A percentile compares a stretch with the other conserved stretches of the same genome.
phyloP scores from a whole-genome alignment of 2,329 filamentous ascomycete species.

The Aspergillus viridinutans region DNA sequence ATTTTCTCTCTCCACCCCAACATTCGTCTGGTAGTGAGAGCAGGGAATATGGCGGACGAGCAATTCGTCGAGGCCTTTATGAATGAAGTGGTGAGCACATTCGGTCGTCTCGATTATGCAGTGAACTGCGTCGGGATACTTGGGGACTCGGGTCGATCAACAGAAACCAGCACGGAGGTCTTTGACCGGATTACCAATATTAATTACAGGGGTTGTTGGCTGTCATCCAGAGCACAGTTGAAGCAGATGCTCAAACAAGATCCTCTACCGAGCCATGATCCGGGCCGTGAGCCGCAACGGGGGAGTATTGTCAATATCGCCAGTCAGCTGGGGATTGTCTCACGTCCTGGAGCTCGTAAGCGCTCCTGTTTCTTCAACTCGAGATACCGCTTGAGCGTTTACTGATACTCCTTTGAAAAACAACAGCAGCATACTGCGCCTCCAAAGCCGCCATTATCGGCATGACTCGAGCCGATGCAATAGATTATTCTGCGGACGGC shows the following conservation, averaged over 20 bases:
- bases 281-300: slow-evolving; percentile 34
- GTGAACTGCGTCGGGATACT: slow-evolving; percentile 54
- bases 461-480: slow-evolving; percentile 54
- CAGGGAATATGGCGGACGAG: slow-evolving; percentile 50
- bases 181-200: slow-evolving; percentile 54
- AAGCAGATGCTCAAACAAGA: slow-evolving; percentile 46
- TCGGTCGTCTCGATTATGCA: slow-evolving; percentile 52
- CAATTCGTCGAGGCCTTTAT: slow-evolving; percentile 39
- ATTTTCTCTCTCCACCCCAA: slow-evolving; percentile 33
- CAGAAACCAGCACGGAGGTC: slow-evolving; percentile 44
- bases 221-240: slow-evolving; percentile 45
- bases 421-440: slow-evolving; percentile 51
- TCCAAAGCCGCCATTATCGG: slow-evolving; percentile 58
- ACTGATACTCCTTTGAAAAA: not conserved
- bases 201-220: slow-evolving; percentile 53
- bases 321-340: slow-evolving; percentile 51
- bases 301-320: slow-evolving; percentile 52
- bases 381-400: not conserved
- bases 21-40: slow-evolving; percentile 27
- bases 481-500: slow-evolving; percentile 48
- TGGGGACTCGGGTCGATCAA: slow-evolving; percentile 20
- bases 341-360: slow-evolving; percentile 44
- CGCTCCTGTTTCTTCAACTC: slow-evolving; percentile 2
- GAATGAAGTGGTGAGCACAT: slow-evolving; percentile 26
- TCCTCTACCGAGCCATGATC: slow-evolving; percentile 37